Evolutionary conservation across 2,329 filamentous ascomycete genomes (phyloP), one percentile per base, ranked within the genome.

Genomic region (Aspergillus puulaauensis): DNA sequence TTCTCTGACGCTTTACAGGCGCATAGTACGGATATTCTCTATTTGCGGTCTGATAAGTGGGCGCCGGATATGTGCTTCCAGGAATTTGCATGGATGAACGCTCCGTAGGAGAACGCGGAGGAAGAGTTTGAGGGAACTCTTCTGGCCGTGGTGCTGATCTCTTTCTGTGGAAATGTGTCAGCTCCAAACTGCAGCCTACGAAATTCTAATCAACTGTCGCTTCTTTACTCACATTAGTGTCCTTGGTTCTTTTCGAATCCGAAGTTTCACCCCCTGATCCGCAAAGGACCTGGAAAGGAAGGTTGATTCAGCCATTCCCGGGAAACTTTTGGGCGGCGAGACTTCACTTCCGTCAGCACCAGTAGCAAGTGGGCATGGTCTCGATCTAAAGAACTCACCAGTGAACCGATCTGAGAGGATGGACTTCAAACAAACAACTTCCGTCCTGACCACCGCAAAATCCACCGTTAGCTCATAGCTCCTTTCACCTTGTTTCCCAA

Each of bases 261-360:
- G 83, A 33, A 96, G 78, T 52, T 91, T 87, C 14, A 96, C 90
- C 8, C 92, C 92, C 71, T 96, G 91, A 66, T 96, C 91, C 62
- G 89, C 90, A 73, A 96, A 93, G 0, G 89, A 87, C 52, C 90
- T 83, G 1, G 91, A 95, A 44, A 96, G 77, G 64, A 87, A 86
- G 0, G 91, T 95, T 2, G 91, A 96, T 72, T 93, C 90, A 46
- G 85, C 82, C 84, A 95, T 88, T 35, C 91, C 90, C 11, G 87
- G 87, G 69, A 91, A 95, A 54, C 86, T 86, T 72, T 91, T 93
- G 27, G 84, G 73, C 46, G 74, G 71, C 21, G 71, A 72, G 6
- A 77, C 75, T 77, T 57, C n/a, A 49, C 27, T 47, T 31, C 19
- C 27, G 55, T 66, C 49, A 71, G 57, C 37, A 39, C 17, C 21